phyloP scores from a whole-genome alignment of 2,329 filamentous ascomycete genomes.

The Alternaria brassicicola region DNA sequence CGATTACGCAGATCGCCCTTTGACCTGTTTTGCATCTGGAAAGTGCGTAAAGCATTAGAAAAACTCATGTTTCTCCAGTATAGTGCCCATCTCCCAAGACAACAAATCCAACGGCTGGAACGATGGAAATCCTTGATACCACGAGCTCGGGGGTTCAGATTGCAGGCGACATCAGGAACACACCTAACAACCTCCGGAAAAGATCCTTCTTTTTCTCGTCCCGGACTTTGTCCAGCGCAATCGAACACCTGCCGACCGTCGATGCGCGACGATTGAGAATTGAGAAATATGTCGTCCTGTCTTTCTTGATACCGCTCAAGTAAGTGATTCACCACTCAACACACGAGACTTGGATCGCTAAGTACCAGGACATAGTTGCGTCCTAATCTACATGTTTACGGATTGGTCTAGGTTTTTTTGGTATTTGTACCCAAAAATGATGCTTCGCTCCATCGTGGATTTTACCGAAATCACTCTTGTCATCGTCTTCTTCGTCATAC shows the following conservation, averaged over 20 bases:
- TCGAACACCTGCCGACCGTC: slow-evolving; percentile 1
- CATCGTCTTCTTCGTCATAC: not conserved
- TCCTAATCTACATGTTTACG: slow-evolving; percentile 1
- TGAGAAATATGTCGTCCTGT: not conserved
- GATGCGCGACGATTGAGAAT: not conserved
- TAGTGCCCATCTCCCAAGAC: not conserved
- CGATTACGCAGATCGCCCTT: not conserved
- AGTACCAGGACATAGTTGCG: not conserved
- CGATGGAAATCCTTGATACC: not conserved
- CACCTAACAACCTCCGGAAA: not conserved
- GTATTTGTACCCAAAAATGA: not conserved
- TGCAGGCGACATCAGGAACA: not conserved
- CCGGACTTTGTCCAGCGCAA: not conserved
- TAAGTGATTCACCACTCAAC: not conserved
- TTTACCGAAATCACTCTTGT: slow-evolving; percentile 1
- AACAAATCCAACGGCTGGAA: not conserved
- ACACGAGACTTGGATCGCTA: not conserved
- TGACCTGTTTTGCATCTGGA: not conserved
- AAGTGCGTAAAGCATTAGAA: not conserved
- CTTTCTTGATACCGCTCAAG: slow-evolving; percentile 5
- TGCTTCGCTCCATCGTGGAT: not conserved
- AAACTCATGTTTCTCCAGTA: not conserved
- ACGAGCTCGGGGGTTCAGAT: not conserved
- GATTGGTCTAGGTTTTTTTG: not conserved
- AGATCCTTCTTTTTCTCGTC: not conserved